Conservation (phyloP, 176 grass and related monocot genomes). For the Alopecurus myosuroides region DNA sequence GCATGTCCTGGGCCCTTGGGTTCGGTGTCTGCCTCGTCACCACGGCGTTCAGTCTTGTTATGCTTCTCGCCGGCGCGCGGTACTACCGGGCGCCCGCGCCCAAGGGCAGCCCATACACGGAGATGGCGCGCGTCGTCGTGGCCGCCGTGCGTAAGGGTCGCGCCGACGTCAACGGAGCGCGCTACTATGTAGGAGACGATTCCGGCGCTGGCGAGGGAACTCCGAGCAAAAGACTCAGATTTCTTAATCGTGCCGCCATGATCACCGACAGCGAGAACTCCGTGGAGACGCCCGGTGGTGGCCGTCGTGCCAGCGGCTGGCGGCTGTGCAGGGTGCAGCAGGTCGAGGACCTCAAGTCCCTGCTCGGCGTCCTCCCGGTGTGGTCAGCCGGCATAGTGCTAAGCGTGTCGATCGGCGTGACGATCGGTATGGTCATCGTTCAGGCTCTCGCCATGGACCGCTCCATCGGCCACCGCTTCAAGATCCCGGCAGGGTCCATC, state of each 20-base stretch:
- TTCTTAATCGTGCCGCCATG: constrained; percentile 45
- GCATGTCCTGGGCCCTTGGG: constrained; percentile 45
- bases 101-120: constrained; percentile 58
- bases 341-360: constrained; percentile 44
- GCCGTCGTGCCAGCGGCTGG: constrained; percentile 20
- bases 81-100: constrained; percentile 33
- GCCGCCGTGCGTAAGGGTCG: constrained; percentile 28
- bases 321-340: constrained; percentile 23
- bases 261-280: constrained; percentile 13
- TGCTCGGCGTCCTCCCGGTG: constrained; percentile 31
- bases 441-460: constrained; percentile 58
- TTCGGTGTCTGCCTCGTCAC: constrained; percentile 18
- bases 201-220: neutral
- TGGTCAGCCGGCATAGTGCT: constrained; percentile 27
- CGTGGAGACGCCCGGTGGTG: neutral
- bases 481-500: constrained; percentile 34
- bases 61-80: constrained; percentile 36
- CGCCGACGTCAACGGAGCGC: neutral
- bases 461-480: constrained; percentile 32
- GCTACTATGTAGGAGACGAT: constrained; percentile 21
- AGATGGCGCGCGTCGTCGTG: constrained; percentile 42
- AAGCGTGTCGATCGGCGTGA: constrained; percentile 37
- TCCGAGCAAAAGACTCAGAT: constrained; percentile 32
- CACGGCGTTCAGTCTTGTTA: constrained; percentile 3
- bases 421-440: constrained; percentile 26